Evolutionary conservation across 1,284 basidiomycete genomes (phyloP).

Genomic region (Meira nashicola): DNA sequence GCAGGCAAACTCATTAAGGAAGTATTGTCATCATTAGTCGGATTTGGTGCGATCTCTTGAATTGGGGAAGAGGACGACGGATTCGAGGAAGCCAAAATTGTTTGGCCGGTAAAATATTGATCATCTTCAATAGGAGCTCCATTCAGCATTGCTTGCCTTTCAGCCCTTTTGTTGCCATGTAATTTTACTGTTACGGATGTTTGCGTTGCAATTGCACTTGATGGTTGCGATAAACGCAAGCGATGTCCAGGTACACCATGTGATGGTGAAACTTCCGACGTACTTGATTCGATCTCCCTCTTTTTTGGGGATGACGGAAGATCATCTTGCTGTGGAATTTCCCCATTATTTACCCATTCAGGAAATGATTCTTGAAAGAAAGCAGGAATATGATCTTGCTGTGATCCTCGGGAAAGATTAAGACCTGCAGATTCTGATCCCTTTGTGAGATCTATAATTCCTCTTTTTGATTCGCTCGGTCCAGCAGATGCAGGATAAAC

Average conservation of each 20-base stretch:
- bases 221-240: not conserved
- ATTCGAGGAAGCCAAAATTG: too few species aligned
- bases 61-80: too few species aligned
- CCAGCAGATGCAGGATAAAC: too few species aligned
- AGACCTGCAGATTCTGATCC: too few species aligned
- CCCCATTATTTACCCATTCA: slow-evolving; percentile 8
- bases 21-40: not conserved
- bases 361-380: slow-evolving; percentile 36
- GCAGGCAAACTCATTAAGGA: slow-evolving; percentile 1
- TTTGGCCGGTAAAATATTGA: too few species aligned
- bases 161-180: slow-evolving; percentile 10
- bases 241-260: not conserved
- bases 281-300: not conserved
- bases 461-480: too few species aligned
- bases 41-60: not conserved
- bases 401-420: too few species aligned
- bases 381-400: not conserved
- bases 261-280: not conserved
- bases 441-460: too few species aligned
- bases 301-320: too few species aligned
- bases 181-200: slow-evolving; percentile 11
- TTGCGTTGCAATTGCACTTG: not conserved
- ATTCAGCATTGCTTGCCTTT: slow-evolving; percentile 3
- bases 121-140: too few species aligned
- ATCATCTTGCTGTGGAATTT: not conserved